phyloP scores from a whole-genome alignment of 2,329 filamentous ascomycete genomes.

The Ilyonectria sp. region DNA sequence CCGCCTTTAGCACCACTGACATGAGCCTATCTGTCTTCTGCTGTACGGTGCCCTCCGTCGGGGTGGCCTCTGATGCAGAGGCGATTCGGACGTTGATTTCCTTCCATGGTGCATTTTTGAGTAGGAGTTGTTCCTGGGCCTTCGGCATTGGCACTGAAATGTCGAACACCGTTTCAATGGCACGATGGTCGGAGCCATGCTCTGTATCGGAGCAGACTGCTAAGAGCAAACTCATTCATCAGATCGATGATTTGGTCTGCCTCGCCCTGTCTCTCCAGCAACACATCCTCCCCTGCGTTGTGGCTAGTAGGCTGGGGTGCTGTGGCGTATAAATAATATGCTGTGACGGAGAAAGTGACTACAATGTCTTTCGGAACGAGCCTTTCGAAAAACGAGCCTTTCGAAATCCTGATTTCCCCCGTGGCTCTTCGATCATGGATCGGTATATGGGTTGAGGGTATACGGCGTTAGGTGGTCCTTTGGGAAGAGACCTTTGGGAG shows the following conservation, averaged over 20 bases:
- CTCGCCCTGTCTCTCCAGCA: slow-evolving; percentile 48
- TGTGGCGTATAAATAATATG: too few relatives aligned
- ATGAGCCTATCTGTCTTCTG: slow-evolving; percentile 26
- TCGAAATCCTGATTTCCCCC: not conserved
- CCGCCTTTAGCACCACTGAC: slow-evolving; percentile 29
- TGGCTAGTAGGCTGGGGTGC: too few relatives aligned
- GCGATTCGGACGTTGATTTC: slow-evolving; percentile 16
- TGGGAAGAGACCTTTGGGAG: not conserved
- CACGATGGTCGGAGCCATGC: slow-evolving; percentile 19
- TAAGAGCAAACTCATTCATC: slow-evolving; percentile 41
- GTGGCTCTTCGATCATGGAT: slow-evolving; percentile 2
- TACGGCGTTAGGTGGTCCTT: not conserved
- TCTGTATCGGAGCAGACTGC: slow-evolving; percentile 49
- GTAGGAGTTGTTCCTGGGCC: not conserved
- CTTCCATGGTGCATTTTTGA: slow-evolving; percentile 22
- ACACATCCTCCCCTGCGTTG: slow-evolving; percentile 22
- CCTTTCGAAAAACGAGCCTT: not conserved
- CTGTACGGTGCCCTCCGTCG: slow-evolving; percentile 11
- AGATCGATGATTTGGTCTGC: slow-evolving; percentile 39
- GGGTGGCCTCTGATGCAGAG: not conserved
- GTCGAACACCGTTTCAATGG: slow-evolving; percentile 18
- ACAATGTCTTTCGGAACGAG: slow-evolving; percentile 6
- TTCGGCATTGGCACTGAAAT: not conserved
- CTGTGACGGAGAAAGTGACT: too few relatives aligned
- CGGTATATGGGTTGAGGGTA: not conserved